These are phyloP conservation scores for Asterophora lycoperdoides DNA, from an alignment of 768 basidiomycete genomes.

Conservation along the genomic window DNA sequence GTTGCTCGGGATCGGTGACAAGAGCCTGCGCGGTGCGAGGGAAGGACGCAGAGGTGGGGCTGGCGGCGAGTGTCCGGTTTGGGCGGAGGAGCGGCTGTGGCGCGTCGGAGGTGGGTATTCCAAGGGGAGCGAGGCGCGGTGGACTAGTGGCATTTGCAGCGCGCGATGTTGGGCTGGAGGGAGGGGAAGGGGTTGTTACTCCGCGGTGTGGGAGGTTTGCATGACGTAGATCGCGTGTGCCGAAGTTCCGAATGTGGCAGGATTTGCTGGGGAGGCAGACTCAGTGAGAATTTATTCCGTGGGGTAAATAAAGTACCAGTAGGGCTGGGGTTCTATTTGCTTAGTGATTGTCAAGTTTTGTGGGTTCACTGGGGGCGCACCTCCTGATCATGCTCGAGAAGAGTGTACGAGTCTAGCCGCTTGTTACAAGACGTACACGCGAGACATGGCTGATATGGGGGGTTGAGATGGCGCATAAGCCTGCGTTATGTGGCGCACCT, in stretches of 20 bases:
- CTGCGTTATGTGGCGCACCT: constrained; percentile 38
- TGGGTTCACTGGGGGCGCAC: constrained; percentile 35
- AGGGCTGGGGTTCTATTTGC: constrained; percentile 38
- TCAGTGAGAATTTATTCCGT: too few species aligned
- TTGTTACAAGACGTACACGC: constrained; percentile 74
- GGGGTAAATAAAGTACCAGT: constrained; percentile 35
- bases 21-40: constrained; percentile 9
- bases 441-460: constrained; percentile 60
- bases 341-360: not conserved
- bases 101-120: too few species aligned
- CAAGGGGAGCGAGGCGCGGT: constrained; percentile 28
- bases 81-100: constrained; percentile 10
- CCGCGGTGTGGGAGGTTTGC: constrained; percentile 59
- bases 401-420: constrained; percentile 67
- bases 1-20: too few species aligned
- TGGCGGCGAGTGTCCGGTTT: constrained; percentile 27
- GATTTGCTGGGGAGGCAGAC: constrained; percentile 51
- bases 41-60: constrained; percentile 31
- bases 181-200: constrained; percentile 22
- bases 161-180: constrained; percentile 20
- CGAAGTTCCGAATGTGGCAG: constrained; percentile 79
- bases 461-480: not conserved
- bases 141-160: constrained; percentile 15
- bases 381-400: constrained; percentile 82
- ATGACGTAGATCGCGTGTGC: constrained; percentile 67